Conservation (phyloP, 176 grass and related monocot genomes). For the Raddia distichophylla region DNA sequence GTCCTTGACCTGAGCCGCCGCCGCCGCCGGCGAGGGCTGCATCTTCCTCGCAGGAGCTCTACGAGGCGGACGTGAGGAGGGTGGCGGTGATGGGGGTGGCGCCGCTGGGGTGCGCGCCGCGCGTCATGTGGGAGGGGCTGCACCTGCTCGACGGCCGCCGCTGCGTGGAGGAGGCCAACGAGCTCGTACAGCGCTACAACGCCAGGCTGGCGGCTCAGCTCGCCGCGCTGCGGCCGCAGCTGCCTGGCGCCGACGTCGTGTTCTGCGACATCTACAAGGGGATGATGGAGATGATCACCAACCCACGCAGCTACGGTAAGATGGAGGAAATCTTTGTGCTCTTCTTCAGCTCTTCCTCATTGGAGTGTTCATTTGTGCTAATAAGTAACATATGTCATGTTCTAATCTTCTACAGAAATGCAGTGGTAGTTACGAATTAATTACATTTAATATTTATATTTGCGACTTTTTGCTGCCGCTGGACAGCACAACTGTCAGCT, state of each 20-base stretch:
- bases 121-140: slow-evolving; percentile 55
- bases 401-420: too few species aligned
- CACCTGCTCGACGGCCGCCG: slow-evolving; percentile 13
- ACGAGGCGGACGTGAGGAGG: slow-evolving; percentile 62
- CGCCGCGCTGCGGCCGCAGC: slow-evolving; percentile 31
- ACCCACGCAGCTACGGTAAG: slow-evolving; percentile 50
- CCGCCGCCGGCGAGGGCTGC: neutral
- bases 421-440: too few species aligned
- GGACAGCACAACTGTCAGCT: too few species aligned
- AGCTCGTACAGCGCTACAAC: slow-evolving; percentile 61
- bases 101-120: slow-evolving; percentile 70
- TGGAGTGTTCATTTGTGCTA: too few species aligned
- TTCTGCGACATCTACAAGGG: slow-evolving; percentile 74
- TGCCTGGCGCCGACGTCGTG: slow-evolving; percentile 54
- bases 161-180: slow-evolving; percentile 68
- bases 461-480: too few species aligned
- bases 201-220: slow-evolving; percentile 47
- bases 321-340: neutral
- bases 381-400: too few species aligned
- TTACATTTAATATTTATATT: too few species aligned
- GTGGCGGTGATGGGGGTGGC: slow-evolving; percentile 67
- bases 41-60: slow-evolving; percentile 49
- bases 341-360: too few species aligned
- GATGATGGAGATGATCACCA: slow-evolving; percentile 65
- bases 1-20: neutral